Evolutionary conservation across 2,329 filamentous ascomycete genomes (phyloP), one percentile per base, ranked within the genome.

Genomic region (Verruconis gallopava): DNA sequence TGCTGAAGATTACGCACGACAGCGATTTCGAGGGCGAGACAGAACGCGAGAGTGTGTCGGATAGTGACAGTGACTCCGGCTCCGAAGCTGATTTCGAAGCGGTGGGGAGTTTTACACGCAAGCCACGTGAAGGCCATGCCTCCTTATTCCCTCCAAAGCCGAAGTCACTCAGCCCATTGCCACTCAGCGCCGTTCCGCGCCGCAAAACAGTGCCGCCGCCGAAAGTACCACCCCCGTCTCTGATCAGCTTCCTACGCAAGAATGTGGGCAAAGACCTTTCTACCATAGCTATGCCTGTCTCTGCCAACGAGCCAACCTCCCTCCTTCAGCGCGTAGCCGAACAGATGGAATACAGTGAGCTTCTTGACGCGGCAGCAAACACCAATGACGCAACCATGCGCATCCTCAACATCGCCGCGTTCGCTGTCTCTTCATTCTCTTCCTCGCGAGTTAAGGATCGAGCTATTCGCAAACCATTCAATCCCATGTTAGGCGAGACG

Each of bases 251-350:
- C 58, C 71, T 96, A 21, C 79, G 91, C 50, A 98, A 96, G 62
- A 98, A 98, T 52, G 91, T 96, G 6, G 91, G 91, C 55, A 98
- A 98, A 61, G 91, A 98, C 60, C 68, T 98, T 38, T 94, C 85
- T 46, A 93, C 86, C 2, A 93, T 98, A 49, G 88, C 85, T 37
- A 96, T 96, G 89, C 91, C 91, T 0, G 91, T 95, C 1, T 93
- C 89, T 3, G 80, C 89, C 18, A 98, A 98, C 60, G 91, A 98
- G 57, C 91, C 91, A 0, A 75, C 79, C 1, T 95, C 89, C 0
- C 65, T 93, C 9, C 69, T 96, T 4, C 91, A 98, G 59, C 81
- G 89, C 46, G 73, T 88, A 3, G 82, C 89, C 1, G 91, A 98
- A 60, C 82, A 89, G 54, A 62, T 96, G 37, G 91, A 98, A 59